These are phyloP conservation scores for Xylariaceae sp. DNA, from an alignment of 2,329 filamentous ascomycete species.

Conservation along the genomic window DNA sequence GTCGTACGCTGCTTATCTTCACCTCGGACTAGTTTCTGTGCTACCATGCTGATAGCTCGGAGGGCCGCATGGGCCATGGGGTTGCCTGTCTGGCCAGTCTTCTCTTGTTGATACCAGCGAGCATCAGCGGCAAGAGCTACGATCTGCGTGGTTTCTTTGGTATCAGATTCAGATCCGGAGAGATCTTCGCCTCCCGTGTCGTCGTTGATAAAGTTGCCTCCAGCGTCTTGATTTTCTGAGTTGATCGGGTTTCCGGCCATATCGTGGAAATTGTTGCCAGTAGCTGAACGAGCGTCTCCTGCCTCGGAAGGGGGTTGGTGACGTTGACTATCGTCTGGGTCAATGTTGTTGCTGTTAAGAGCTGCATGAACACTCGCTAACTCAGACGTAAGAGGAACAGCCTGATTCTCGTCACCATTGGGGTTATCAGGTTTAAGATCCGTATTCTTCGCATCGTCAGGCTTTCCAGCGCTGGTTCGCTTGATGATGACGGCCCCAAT, in stretches of 20 bases:
- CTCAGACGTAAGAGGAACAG: conserved; percentile 12
- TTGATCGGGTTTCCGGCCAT: background rate
- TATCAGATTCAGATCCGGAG: conserved; percentile 26
- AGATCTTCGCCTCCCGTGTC: conserved; percentile 7
- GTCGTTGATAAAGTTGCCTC: conserved; percentile 11
- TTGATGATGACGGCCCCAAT: conserved; percentile 77
- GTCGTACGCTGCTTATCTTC: conserved; percentile 43
- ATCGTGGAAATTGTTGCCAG: conserved; percentile 3
- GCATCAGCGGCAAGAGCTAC: conserved; percentile 76
- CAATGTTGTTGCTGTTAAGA: conserved; percentile 19
- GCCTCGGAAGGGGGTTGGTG: background rate
- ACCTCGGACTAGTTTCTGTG: conserved; percentile 60
- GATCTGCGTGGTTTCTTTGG: conserved; percentile 45
- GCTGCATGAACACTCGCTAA: no score
- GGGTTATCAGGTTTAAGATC: conserved; percentile 14
- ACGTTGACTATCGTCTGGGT: conserved; percentile 11
- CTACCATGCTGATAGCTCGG: conserved; percentile 80
- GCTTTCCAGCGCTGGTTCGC: conserved; percentile 38
- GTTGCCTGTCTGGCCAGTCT: conserved; percentile 57
- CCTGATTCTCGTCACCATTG: no score
- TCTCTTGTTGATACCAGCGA: conserved; percentile 60
- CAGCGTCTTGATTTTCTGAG: background rate
- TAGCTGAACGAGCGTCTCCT: conserved; percentile 2
- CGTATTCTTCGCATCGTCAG: conserved; percentile 16
- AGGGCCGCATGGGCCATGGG: conserved; percentile 76